Percentiles rank a stretch among this genome's conserved stretches.
These are phyloP conservation scores for Neurospora sp. DNA, from an alignment of 2,329 filamentous ascomycete genomes.

Conservation along the genomic window DNA sequence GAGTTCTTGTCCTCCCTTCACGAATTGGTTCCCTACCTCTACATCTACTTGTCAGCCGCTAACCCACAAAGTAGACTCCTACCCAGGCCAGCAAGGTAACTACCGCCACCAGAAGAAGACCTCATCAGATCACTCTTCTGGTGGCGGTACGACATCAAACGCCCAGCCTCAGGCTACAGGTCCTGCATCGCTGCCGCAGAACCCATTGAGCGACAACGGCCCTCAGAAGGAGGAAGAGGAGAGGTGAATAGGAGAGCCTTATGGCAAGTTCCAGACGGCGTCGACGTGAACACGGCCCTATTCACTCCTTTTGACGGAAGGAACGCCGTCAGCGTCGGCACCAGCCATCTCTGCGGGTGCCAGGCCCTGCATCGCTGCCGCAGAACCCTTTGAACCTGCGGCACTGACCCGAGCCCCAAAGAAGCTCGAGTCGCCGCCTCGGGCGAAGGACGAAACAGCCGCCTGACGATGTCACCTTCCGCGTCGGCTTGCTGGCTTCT, in stretches of 20 bases:
- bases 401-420: constrained; percentile 24
- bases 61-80: neutral
- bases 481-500: constrained; percentile 80
- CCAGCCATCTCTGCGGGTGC: too few relatives aligned
- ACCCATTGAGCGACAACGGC: constrained; percentile 32
- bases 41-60: neutral
- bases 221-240: constrained; percentile 28
- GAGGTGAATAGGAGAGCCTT: too few relatives aligned
- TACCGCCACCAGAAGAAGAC: neutral
- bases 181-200: neutral
- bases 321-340: too few relatives aligned
- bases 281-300: too few relatives aligned
- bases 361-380: neutral
- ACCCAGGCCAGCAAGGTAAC: neutral
- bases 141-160: neutral
- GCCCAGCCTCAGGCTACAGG: neutral
- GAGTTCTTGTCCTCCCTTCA: neutral
- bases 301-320: too few relatives aligned
- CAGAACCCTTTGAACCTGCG: constrained; percentile 25
- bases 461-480: constrained; percentile 59
- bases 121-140: neutral
- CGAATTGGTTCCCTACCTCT: neutral
- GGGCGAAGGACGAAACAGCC: neutral
- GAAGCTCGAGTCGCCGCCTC: neutral
- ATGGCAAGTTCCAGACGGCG: too few relatives aligned